Evolutionary conservation across 495 filamentous ascomycete species (phyloP), one percentile per base, ranked within the genome.

Genomic region (Penicillium coffeae): DNA sequence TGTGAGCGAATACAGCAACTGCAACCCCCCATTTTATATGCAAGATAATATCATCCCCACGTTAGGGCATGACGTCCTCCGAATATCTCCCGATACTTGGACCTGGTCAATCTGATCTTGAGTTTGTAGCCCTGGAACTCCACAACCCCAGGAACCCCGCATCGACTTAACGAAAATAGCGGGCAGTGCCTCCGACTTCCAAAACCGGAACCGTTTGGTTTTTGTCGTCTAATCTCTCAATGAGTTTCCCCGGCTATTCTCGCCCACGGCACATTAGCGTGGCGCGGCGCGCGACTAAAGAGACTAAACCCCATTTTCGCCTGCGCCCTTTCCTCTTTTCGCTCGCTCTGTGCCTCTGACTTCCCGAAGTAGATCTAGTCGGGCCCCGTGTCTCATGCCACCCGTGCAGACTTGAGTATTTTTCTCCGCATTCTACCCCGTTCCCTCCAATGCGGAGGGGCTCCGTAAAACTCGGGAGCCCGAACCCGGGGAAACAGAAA

Each of bases 381-480:
- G 38, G 39, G 21, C 38, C 37, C 38, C 36, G 51, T 2, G 6
- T 21, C 27, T 39, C 36, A 14, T 12, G 42, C 21, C 27, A 41
- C 38, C 25, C n/a, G 16, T 47, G 59, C 5, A n/a, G n/a, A n/a
- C n/a, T n/a, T n/a, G n/a, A n/a, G n/a, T n/a, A n/a, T n/a, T n/a
- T n/a, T n/a, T n/a, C n/a, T n/a, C n/a, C n/a, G n/a, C n/a, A n/a
- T 36, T 55, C 60, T 53, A 48, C 51, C 56, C 52, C 54, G 48
- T 40, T 49, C 35, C 20, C 15, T 38, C 25, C 44, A 48, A 15
- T 32, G 46, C 50, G 55, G 42, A 25, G 43, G n/a, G n/a, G n/a
- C n/a, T n/a, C n/a, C 48, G 44, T 38, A 42, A 25, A 38, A 54
- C 36, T 62, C 58, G 58, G 58, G 48, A 58, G 49, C 32, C 58